phyloP scores from a whole-genome alignment of 805 yeast genomes.

The Starmerella apicola region DNA sequence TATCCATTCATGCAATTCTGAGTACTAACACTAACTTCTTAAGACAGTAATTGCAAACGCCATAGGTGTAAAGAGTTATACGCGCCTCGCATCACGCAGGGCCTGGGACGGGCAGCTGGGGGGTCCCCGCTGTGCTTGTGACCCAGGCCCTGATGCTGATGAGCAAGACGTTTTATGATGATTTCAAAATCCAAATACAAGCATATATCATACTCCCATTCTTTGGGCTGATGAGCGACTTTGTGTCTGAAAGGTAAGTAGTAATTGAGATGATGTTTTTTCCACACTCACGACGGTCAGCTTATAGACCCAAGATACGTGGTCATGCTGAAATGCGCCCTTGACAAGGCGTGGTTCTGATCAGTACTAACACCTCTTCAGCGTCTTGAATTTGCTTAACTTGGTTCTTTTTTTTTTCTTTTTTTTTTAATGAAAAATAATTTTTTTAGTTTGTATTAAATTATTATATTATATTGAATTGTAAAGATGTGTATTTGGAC shows the following conservation, averaged over 20 bases:
- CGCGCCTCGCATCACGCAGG: neutral
- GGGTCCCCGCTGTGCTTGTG: neutral
- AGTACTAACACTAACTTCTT: conserved; percentile 23
- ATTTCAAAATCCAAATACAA: conserved; percentile 72
- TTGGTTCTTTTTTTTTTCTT: no score
- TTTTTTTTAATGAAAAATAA: no score
- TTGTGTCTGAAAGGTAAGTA: conserved; percentile 42
- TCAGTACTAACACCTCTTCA: conserved; percentile 21
- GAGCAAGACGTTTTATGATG: conserved; percentile 38
- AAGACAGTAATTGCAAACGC: neutral
- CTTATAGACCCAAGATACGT: conserved; percentile 42
- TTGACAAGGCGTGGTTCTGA: conserved; percentile 70
- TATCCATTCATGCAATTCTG: conserved; percentile 96
- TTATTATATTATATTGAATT: neutral
- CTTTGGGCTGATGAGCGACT: conserved; percentile 42
- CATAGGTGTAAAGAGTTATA: no score
- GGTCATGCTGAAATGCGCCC: conserved; percentile 70
- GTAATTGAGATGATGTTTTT: conserved; percentile 42
- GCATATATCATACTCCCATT: conserved; percentile 97
- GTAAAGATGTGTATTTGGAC: neutral
- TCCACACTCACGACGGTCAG: conserved; percentile 59
- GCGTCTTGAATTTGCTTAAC: no score
- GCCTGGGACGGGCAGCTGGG: neutral
- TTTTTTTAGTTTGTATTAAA: neutral
- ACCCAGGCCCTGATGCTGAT: conserved; percentile 9